phyloP scores from a whole-genome alignment of 78 protist genomes.

The Pelomyxa schiedti region DNA sequence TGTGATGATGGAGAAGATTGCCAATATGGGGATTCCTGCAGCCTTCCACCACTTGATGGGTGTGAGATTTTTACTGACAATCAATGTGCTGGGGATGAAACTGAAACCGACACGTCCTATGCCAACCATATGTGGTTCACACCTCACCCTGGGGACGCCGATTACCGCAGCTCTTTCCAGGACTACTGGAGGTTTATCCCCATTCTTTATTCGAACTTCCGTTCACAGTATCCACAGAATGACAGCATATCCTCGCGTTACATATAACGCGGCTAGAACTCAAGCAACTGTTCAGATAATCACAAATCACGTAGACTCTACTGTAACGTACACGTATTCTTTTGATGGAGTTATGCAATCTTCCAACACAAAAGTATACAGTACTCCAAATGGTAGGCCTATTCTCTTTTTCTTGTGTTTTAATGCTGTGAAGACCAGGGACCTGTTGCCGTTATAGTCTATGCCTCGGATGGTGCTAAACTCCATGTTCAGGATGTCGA shows the following conservation, averaged over 20 bases:
- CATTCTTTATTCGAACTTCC: slow-evolving; percentile 7
- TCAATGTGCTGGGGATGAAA: slow-evolving; percentile 12
- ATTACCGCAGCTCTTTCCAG: background rate
- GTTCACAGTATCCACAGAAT: background rate
- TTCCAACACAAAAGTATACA: background rate
- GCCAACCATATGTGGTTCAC: slow-evolving; percentile 11
- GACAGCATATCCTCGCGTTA: background rate
- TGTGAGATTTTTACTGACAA: slow-evolving; percentile 14
- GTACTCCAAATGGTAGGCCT: background rate
- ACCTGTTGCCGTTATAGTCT: background rate
- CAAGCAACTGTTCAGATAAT: background rate
- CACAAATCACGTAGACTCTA: background rate
- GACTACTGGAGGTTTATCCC: slow-evolving; percentile 3
- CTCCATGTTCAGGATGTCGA: slow-evolving; percentile 6
- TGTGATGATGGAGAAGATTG: slow-evolving; percentile 45
- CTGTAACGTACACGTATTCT: background rate
- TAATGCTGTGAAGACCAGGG: background rate
- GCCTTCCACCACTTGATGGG: slow-evolving; percentile 24
- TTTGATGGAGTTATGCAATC: slow-evolving; percentile 18
- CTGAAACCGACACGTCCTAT: background rate
- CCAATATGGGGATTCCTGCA: slow-evolving; percentile 44
- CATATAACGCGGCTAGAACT: background rate
- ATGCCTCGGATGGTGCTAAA: slow-evolving; percentile 8
- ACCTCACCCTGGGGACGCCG: background rate
- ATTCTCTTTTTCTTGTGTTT: background rate